Conservation (phyloP, 257 asterid genomes). For the Jaltomata sinuosa region DNA sequence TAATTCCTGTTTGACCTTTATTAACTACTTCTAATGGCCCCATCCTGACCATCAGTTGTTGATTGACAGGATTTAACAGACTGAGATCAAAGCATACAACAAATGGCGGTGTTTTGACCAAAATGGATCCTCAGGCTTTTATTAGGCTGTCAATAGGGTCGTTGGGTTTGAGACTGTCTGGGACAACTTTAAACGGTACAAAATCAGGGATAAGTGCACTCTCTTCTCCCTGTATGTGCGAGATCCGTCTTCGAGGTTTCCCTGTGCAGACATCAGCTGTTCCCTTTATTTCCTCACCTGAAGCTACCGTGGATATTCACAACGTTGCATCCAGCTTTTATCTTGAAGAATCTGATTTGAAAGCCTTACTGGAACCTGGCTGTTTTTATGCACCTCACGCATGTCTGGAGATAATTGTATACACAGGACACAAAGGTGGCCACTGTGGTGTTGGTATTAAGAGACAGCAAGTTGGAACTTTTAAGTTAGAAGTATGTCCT, state of each 20-base stretch:
- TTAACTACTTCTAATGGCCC: not conserved
- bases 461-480: constrained; percentile 75
- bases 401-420: constrained; percentile 68
- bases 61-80: not conserved
- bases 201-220: constrained; percentile 44
- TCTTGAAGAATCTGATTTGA: constrained; percentile 78
- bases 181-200: constrained; percentile 27
- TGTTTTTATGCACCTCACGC: constrained; percentile 69
- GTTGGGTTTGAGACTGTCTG: constrained; percentile 65
- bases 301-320: constrained; percentile 48
- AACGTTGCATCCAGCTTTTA: constrained; percentile 70
- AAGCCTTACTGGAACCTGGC: constrained; percentile 62
- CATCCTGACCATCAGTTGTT: not conserved
- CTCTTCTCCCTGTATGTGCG: constrained; percentile 71
- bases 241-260: constrained; percentile 93
- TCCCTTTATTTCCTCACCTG: constrained; percentile 73
- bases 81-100: not conserved
- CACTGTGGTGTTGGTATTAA: constrained; percentile 80
- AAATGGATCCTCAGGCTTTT: constrained; percentile 93
- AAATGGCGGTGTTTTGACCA: constrained; percentile 44
- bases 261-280: constrained; percentile 80
- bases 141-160: constrained; percentile 83
- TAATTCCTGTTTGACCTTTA: not conserved
- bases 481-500: constrained; percentile 73
- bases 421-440: constrained; percentile 66